Conservation (phyloP, 2,329 filamentous ascomycete genomes). For the Paramyrothecium roridum region DNA sequence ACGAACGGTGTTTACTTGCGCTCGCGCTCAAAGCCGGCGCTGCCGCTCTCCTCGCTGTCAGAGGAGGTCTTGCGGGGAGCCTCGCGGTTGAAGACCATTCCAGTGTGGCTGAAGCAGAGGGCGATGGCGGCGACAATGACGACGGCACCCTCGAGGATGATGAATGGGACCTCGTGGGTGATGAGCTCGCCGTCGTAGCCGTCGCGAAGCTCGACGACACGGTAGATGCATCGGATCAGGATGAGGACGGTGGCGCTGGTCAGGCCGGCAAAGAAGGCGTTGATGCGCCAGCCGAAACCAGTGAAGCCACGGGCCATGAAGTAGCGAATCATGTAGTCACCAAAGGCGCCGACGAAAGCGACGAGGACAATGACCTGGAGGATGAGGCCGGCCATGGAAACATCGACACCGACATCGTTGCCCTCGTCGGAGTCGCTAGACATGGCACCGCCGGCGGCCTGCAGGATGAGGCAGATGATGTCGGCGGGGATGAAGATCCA, state of each 20-base stretch:
- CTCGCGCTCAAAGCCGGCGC: background rate
- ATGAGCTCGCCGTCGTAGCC: constrained; percentile 59
- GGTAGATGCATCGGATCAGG: constrained; percentile 60
- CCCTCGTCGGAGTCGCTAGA: constrained; percentile 37
- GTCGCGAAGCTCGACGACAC: constrained; percentile 62
- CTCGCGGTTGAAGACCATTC: constrained; percentile 30
- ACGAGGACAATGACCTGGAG: constrained; percentile 56
- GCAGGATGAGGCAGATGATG: constrained; percentile 52
- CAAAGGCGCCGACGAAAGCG: constrained; percentile 45
- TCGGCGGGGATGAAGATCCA: constrained; percentile 55
- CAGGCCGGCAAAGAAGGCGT: constrained; percentile 50
- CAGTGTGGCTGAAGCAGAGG: constrained; percentile 39
- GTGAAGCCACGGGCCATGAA: constrained; percentile 20
- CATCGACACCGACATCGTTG: constrained; percentile 33
- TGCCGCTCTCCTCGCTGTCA: constrained; percentile 19
- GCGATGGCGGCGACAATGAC: constrained; percentile 32
- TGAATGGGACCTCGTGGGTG: constrained; percentile 47
- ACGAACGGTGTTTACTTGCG: background rate
- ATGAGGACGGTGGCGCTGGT: constrained; percentile 54
- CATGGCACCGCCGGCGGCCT: constrained; percentile 55
- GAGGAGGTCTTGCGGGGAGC: constrained; percentile 8
- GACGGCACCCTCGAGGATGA: constrained; percentile 46
- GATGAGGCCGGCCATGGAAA: constrained; percentile 49
- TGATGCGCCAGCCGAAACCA: constrained; percentile 23
- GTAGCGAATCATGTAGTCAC: constrained; percentile 48